Percentiles rank a stretch among this genome's conserved stretches.
phyloP scores from a whole-genome alignment of 2,329 filamentous ascomycete species.

The Microcera coccophila region DNA sequence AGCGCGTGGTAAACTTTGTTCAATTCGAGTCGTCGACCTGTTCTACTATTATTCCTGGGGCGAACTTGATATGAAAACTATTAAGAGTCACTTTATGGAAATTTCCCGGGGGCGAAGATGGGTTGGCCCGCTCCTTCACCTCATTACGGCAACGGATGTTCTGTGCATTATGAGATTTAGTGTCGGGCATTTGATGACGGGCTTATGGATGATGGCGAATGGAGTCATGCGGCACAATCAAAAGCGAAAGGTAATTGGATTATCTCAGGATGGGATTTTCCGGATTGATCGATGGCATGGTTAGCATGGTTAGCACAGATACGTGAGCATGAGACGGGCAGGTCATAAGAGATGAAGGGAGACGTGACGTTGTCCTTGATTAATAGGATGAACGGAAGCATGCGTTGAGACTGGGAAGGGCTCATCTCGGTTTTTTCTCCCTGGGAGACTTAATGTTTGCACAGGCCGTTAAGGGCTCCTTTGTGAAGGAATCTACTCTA shows the following conservation, averaged over 20 bases:
- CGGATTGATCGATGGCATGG: not conserved
- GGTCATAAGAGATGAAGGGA: not conserved
- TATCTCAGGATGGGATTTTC: conserved; percentile 10
- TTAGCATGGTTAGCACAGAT: not conserved
- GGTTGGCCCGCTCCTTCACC: not conserved
- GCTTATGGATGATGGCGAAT: conserved; percentile 23
- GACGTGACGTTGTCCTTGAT: not conserved
- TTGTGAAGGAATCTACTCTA: too few species aligned
- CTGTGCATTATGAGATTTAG: conserved; percentile 7
- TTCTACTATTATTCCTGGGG: too few species aligned
- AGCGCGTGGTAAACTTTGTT: not conserved
- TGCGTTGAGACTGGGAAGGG: too few species aligned
- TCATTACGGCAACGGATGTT: not conserved
- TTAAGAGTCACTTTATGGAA: too few species aligned
- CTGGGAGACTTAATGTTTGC: too few species aligned
- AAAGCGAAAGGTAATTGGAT: conserved; percentile 14
- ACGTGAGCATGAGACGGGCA: not conserved
- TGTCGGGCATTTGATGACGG: conserved; percentile 19
- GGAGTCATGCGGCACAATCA: conserved; percentile 19
- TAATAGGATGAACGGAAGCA: not conserved
- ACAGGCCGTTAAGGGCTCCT: too few species aligned
- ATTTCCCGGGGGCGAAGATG: too few species aligned
- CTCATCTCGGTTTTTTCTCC: too few species aligned
- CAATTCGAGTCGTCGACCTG: not conserved
- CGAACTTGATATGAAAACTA: too few species aligned